Percentiles rank a stretch among this genome's conserved stretches.
These are phyloP conservation scores for Saccharomyces eubayanus DNA, from an alignment of 805 yeast genomes.

Conservation along the genomic window DNA sequence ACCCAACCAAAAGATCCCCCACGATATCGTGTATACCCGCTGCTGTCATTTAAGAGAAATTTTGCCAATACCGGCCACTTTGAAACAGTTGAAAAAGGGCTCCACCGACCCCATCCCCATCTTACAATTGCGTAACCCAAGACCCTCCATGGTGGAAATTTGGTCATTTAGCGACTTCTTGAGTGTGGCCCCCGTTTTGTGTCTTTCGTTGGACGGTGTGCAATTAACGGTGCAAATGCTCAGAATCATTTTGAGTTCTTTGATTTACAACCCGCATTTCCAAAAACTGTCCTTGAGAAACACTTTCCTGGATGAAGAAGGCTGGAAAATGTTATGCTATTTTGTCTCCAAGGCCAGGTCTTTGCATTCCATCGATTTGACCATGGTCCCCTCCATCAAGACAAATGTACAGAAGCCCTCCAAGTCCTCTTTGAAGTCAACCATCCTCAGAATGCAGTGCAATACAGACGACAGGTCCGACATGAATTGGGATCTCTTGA, in stretches of 20 bases:
- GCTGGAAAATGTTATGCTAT: constrained; percentile 78
- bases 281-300: constrained; percentile 72
- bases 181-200: constrained; percentile 72
- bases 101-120: constrained; percentile 75
- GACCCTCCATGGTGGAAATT: constrained; percentile 82
- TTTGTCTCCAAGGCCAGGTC: constrained; percentile 59
- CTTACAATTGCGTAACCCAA: constrained; percentile 71
- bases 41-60: constrained; percentile 91
- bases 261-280: constrained; percentile 53
- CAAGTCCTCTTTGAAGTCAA: constrained; percentile 24
- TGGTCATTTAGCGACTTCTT: constrained; percentile 82
- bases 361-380: constrained; percentile 53
- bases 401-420: constrained; percentile 34
- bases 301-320: constrained; percentile 62
- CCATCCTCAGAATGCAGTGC: constrained; percentile 33
- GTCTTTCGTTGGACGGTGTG: constrained; percentile 76
- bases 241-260: constrained; percentile 54
- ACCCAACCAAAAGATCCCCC: constrained; percentile 30
- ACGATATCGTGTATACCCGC: constrained; percentile 76
- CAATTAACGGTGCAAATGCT: constrained; percentile 67
- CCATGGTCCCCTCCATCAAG: constrained; percentile 37
- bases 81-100: constrained; percentile 68
- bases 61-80: constrained; percentile 81
- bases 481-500: constrained; percentile 75
- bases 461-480: constrained; percentile 44